Evolutionary conservation across 2,329 filamentous ascomycete species (phyloP), one percentile per base, ranked within the genome.

Genomic region (Hymenotorrendiella dingleyae): DNA sequence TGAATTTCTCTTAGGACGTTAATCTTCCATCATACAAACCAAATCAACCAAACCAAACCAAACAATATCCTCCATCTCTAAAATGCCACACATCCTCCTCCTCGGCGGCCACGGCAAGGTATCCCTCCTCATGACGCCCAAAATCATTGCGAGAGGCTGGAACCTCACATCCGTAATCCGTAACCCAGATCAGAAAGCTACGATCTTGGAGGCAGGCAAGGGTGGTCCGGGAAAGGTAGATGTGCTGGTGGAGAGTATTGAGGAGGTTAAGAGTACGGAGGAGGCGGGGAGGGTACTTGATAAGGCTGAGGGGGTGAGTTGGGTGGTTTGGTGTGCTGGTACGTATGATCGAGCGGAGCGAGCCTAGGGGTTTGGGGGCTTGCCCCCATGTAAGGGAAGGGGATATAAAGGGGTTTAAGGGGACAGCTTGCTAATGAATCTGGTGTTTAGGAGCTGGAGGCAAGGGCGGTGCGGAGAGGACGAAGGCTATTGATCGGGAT

Each of bases 91-190:
- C 5, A 47, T 55, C n/a, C 53, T 56, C 26, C 55, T 93, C 52
- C 76, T 93, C 49, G 86, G 86, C 57, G 87, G 86, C 56, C 86
- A 90, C 67, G 87, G 87, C 67, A 87, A 89, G 62, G 66, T 93
- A 46, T 77, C 86, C 52, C 78, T 86, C 45, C 67, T 82, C 32
- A 73, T 93, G 28, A 93, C 86, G 7, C 84, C 84, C 1, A 73
- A 90, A 46, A 78, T 94, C 6, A 77, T 93, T 30, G 71, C 79
- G 38, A 78, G 81, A 52, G 78, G 77, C 24, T 91, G 86, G 83
- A 78, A 77, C 52, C 83, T 94, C 41, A 89, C 84, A 46, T 86
- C 82, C 61, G 69, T 93, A 47, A 82, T 94, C 62, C 84, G 87
- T 56, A 76, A 80, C 50, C 68, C 77, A n/a, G 78, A 80, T 0